A percentile compares a stretch with the other conserved stretches of the same genome.
Evolutionary conservation across 129 eudicot species (phyloP).

Genomic region (Mikania micrantha): DNA sequence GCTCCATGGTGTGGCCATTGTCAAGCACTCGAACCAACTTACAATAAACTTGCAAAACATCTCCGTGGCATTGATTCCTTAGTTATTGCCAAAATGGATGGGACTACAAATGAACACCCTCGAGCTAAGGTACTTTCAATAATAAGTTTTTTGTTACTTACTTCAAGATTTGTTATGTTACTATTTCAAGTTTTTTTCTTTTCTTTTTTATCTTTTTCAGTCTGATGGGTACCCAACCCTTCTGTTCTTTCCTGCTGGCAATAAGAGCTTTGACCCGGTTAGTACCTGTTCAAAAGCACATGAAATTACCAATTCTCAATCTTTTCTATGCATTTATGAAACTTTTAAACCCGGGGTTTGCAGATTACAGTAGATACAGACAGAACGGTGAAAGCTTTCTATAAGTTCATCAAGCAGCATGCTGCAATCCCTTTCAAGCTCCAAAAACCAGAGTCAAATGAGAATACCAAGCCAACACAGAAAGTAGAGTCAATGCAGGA

Average conservation of each 20-base stretch:
- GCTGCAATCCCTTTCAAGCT: conserved; percentile 77
- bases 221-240: conserved; percentile 78
- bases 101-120: conserved; percentile 84
- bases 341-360: conserved; percentile 6
- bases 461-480: conserved; percentile 20
- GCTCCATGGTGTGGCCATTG: conserved; percentile 94
- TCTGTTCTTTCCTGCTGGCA: conserved; percentile 91
- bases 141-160: background rate
- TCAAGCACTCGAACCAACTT: conserved; percentile 65
- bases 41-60: conserved; percentile 67
- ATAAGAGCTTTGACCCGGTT: conserved; percentile 79
- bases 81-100: conserved; percentile 89
- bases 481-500: conserved; percentile 18
- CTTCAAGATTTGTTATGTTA: background rate
- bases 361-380: conserved; percentile 67
- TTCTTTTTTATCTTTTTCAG: conserved; percentile 24
- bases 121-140: conserved; percentile 51
- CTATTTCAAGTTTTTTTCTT: background rate
- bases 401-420: conserved; percentile 71
- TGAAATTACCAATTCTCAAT: background rate
- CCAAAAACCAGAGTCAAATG: conserved; percentile 43
- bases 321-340: background rate
- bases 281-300: conserved; percentile 13
- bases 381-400: conserved; percentile 53
- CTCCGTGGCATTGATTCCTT: conserved; percentile 58